phyloP scores from a whole-genome alignment of 2,329 filamentous ascomycete genomes.

The Didymella exigua region DNA sequence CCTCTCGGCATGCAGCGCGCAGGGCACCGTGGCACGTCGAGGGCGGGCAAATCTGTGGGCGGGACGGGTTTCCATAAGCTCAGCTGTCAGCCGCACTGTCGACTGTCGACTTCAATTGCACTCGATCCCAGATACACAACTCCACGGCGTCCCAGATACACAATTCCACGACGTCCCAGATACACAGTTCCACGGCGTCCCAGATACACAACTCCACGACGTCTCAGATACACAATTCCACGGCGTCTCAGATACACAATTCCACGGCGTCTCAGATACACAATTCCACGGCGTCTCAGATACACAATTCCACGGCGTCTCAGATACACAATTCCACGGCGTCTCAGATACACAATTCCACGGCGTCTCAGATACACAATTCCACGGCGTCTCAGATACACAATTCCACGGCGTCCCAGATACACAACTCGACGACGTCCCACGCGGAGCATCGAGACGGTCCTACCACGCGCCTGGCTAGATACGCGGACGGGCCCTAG shows the following conservation, averaged over 20 bases:
- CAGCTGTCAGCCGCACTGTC: neutral
- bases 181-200: neutral
- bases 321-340: neutral
- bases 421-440: neutral
- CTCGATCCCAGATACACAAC: neutral
- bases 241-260: too few relatives aligned
- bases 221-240: neutral
- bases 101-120: neutral
- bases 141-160: neutral
- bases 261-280: neutral
- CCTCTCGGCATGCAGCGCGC: conserved; percentile 1
- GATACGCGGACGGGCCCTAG: conserved; percentile 1
- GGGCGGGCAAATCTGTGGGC: neutral
- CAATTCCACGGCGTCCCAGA: too few relatives aligned
- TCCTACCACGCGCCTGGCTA: neutral
- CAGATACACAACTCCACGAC: neutral
- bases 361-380: neutral
- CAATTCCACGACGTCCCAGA: neutral
- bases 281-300: too few relatives aligned
- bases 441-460: neutral
- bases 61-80: neutral
- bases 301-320: neutral
- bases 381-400: too few relatives aligned
- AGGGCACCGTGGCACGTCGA: neutral
- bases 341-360: too few relatives aligned